These are phyloP conservation scores for Fonsecaea pedrosoi DNA, from an alignment of 2,329 filamentous ascomycete species.

Conservation along the genomic window DNA sequence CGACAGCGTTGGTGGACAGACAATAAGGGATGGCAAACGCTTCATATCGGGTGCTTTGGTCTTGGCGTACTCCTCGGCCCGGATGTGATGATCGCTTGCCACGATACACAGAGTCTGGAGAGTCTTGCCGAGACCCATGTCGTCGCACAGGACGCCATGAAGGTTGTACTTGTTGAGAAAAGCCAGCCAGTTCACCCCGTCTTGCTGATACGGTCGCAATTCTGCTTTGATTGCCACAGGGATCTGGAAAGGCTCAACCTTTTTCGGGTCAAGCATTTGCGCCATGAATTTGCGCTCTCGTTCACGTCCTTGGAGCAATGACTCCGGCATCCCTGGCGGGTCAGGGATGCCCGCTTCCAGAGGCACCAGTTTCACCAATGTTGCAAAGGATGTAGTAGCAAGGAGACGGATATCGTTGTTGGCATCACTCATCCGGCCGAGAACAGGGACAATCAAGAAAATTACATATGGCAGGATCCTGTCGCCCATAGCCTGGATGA, in stretches of 20 bases:
- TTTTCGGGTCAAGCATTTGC: slow-evolving; percentile 94
- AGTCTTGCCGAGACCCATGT: slow-evolving; percentile 98
- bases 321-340: slow-evolving; percentile 86
- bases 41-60: slow-evolving; percentile 79
- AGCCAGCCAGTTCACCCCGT: slow-evolving; percentile 97
- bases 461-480: slow-evolving; percentile 96
- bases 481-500: slow-evolving; percentile 98
- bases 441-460: slow-evolving; percentile 95
- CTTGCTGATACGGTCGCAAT: slow-evolving; percentile 95
- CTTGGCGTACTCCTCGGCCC: slow-evolving; percentile 86
- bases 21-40: slow-evolving; percentile 85
- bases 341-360: slow-evolving; percentile 97
- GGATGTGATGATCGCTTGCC: slow-evolving; percentile 92
- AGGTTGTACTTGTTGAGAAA: slow-evolving; percentile 98
- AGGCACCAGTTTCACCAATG: slow-evolving; percentile 93
- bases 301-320: slow-evolving; percentile 87
- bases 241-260: slow-evolving; percentile 91
- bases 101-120: slow-evolving; percentile 97
- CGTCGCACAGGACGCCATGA: slow-evolving; percentile 96
- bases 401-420: slow-evolving; percentile 94
- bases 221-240: slow-evolving; percentile 97
- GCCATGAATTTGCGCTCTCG: slow-evolving; percentile 95
- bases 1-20: slow-evolving; percentile 93
- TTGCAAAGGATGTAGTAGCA: slow-evolving; percentile 95
- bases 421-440: slow-evolving; percentile 97